Percentiles rank a stretch among this genome's conserved stretches.
Evolutionary conservation across 164 flowering plant species (phyloP).

Genomic region (Litsea cubeba): DNA sequence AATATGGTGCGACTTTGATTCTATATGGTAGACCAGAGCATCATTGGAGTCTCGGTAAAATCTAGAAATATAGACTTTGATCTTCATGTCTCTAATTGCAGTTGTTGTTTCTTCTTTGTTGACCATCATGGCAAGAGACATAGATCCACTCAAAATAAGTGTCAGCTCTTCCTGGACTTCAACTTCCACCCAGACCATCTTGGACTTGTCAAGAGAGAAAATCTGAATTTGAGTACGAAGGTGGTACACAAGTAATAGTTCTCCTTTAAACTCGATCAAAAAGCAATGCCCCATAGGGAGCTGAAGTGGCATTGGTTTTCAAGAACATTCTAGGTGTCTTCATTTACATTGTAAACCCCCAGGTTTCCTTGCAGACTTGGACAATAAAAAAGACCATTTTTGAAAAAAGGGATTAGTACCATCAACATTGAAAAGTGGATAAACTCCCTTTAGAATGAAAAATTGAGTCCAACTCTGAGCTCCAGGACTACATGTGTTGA

Average conservation of each 20-base stretch:
- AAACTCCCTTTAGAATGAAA: background rate
- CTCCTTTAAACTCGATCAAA: constrained; percentile 6
- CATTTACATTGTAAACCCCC: background rate
- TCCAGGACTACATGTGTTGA: background rate
- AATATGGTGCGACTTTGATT: background rate
- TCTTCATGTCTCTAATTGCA: background rate
- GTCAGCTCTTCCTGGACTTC: background rate
- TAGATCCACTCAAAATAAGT: constrained; percentile 1
- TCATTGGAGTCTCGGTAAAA: background rate
- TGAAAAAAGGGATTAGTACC: constrained; percentile 5
- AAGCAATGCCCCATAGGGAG: background rate
- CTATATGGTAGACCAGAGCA: background rate
- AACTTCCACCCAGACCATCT: too few species aligned
- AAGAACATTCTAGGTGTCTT: constrained; percentile 1
- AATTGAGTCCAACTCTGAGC: background rate
- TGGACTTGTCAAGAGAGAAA: constrained; percentile 1
- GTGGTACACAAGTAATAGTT: constrained; percentile 1
- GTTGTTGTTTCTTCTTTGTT: too few species aligned
- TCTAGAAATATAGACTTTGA: background rate
- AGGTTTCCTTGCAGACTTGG: constrained; percentile 1
- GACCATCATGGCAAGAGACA: background rate
- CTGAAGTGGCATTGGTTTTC: background rate
- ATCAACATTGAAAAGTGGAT: background rate
- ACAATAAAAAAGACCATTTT: background rate
- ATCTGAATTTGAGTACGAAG: background rate